These are phyloP conservation scores for Fraxinus paxiana DNA, from an alignment of 305 asterid genomes.

Conservation along the genomic window DNA sequence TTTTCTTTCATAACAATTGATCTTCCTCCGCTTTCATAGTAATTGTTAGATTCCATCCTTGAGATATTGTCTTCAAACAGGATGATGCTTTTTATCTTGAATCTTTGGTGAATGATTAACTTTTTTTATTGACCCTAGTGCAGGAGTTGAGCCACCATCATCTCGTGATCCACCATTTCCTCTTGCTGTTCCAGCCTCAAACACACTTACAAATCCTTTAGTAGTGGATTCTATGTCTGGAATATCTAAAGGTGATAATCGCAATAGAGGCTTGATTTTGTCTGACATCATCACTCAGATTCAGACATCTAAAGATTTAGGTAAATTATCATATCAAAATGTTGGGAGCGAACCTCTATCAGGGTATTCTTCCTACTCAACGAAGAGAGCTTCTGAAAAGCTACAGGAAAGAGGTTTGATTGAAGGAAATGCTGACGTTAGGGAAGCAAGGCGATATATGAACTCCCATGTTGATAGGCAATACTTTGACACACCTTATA, in stretches of 20 bases:
- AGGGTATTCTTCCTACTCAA: conserved; percentile 40
- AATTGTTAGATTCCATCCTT: conserved; percentile 16
- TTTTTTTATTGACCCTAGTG: conserved; percentile 72
- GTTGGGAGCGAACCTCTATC: conserved; percentile 57
- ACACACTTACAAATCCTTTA: conserved; percentile 56
- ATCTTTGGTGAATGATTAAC: conserved; percentile 40
- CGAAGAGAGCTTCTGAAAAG: conserved; percentile 79
- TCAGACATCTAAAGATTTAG: conserved; percentile 84
- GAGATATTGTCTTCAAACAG: neutral
- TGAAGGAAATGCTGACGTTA: conserved; percentile 68
- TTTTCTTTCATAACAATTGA: conserved; percentile 9
- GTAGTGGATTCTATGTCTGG: conserved; percentile 51
- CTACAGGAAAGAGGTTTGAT: conserved; percentile 54
- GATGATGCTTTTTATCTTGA: conserved; percentile 1
- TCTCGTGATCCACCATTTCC: conserved; percentile 99
- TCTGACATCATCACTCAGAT: conserved; percentile 94
- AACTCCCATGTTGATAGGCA: conserved; percentile 66
- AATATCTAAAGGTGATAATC: conserved; percentile 59
- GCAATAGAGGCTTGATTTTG: conserved; percentile 77
- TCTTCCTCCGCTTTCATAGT: conserved; percentile 14
- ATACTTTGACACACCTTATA: conserved; percentile 55
- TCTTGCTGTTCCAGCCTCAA: conserved; percentile 93
- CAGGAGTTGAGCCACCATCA: conserved; percentile 99
- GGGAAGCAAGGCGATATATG: conserved; percentile 66
- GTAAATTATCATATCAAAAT: conserved; percentile 57